Percentiles rank a stretch among this genome's conserved stretches.
Evolutionary conservation across 2,329 filamentous ascomycete genomes (phyloP).

Genomic region (Penicillium thymicola): DNA sequence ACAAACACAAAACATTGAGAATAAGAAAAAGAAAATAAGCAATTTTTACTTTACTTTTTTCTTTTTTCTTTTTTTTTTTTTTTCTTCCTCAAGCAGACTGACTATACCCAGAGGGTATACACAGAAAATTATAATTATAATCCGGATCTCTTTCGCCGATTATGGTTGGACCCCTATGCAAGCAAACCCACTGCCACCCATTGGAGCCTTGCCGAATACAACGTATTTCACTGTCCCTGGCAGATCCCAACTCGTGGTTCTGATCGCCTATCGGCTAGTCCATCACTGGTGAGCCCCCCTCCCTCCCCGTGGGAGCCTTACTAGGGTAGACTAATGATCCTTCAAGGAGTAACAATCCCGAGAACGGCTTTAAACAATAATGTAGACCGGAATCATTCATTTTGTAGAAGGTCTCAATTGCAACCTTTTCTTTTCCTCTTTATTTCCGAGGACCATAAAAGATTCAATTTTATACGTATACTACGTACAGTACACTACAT

Average conservation of each 20-base stretch:
- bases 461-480: background rate
- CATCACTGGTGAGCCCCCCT: background rate
- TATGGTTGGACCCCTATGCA: conserved; percentile 28
- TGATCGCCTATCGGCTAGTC: conserved; percentile 13
- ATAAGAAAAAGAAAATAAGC: conserved; percentile 6
- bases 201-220: conserved; percentile 24
- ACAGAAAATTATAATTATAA: background rate
- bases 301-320: conserved; percentile 1
- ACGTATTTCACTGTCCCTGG: conserved; percentile 28
- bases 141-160: conserved; percentile 13
- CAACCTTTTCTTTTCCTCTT: background rate
- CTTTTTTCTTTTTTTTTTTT: too few species aligned
- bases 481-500: background rate
- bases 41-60: background rate
- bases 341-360: background rate
- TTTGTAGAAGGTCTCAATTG: background rate
- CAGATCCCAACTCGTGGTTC: conserved; percentile 31
- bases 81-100: background rate
- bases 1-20: conserved; percentile 9
- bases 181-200: conserved; percentile 25
- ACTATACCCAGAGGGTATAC: background rate
- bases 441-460: background rate
- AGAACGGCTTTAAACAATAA: background rate
- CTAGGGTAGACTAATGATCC: conserved; percentile 1
- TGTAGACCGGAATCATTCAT: background rate